phyloP scores from a whole-genome alignment of 1,139 yeast genomes.

The Suhomyces ambrosiae region DNA sequence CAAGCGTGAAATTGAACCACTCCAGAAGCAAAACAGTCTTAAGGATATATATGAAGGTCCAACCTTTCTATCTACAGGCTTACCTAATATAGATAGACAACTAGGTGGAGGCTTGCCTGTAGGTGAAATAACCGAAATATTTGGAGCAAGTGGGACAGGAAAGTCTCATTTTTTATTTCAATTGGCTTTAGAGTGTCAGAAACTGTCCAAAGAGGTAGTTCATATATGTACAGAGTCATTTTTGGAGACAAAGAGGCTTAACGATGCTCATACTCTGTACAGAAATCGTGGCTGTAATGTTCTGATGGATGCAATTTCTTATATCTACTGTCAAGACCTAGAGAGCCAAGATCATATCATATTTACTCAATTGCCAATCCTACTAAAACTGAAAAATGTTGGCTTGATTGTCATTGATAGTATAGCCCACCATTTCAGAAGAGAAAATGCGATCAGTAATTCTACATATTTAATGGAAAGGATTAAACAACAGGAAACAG shows the following conservation, averaged over 20 bases:
- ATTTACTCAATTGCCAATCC: constrained; percentile 67
- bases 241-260: constrained; percentile 63
- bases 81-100: constrained; percentile 52
- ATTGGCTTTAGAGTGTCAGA: constrained; percentile 58
- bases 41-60: background rate
- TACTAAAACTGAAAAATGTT: constrained; percentile 52
- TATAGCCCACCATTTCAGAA: constrained; percentile 81
- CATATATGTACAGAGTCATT: constrained; percentile 78
- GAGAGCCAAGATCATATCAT: constrained; percentile 77
- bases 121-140: constrained; percentile 73
- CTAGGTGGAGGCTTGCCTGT: constrained; percentile 71
- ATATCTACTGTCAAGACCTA: constrained; percentile 66
- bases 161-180: constrained; percentile 78
- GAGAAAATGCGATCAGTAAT: constrained; percentile 53
- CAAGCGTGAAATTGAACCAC: constrained; percentile 12
- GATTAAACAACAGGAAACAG: constrained; percentile 26
- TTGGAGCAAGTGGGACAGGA: constrained; percentile 85
- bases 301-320: constrained; percentile 54
- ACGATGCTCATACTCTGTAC: constrained; percentile 27
- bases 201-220: constrained; percentile 45
- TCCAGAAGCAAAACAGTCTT: constrained; percentile 5
- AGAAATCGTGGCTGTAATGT: constrained; percentile 21
- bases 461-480: constrained; percentile 27
- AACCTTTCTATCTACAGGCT: constrained; percentile 60
- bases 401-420: constrained; percentile 60